A percentile compares a stretch with the other conserved stretches of the same genome.
Conservation (phyloP, 257 asterid genomes). For the Lycium barbarum region DNA sequence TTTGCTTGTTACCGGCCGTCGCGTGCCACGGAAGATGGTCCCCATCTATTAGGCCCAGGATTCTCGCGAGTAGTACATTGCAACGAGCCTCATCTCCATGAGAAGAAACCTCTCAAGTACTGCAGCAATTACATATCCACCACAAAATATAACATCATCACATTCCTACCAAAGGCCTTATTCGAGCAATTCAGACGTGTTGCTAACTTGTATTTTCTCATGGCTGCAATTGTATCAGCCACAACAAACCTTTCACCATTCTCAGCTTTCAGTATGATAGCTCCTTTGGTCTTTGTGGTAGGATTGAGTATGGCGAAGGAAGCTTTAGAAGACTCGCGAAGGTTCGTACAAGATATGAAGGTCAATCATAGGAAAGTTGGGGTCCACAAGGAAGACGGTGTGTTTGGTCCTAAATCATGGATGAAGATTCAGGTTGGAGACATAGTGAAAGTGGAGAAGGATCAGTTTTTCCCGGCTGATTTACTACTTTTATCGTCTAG, state of each 20-base stretch:
- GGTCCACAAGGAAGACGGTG: constrained; percentile 71
- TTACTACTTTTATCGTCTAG: constrained; percentile 84
- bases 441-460: constrained; percentile 85
- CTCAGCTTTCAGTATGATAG: constrained; percentile 79
- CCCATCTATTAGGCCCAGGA: constrained; percentile 75
- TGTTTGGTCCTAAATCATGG: constrained; percentile 75
- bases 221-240: constrained; percentile 79
- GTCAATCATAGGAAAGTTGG: constrained; percentile 75
- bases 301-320: constrained; percentile 98
- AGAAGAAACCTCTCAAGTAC: constrained; percentile 68
- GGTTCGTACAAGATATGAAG: constrained; percentile 92
- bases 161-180: constrained; percentile 90
- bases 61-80: constrained; percentile 78
- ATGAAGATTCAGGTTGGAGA: constrained; percentile 91
- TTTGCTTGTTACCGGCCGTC: constrained; percentile 72
- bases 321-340: constrained; percentile 89
- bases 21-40: constrained; percentile 47
- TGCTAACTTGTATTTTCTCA: constrained; percentile 91
- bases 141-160: constrained; percentile 80
- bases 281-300: constrained; percentile 89
- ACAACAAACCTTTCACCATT: constrained; percentile 81
- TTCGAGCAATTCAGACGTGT: constrained; percentile 95
- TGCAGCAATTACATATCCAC: constrained; percentile 80
- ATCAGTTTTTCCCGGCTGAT: constrained; percentile 92
- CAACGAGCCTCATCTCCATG: constrained; percentile 77